Evolutionary conservation across 2,329 filamentous ascomycete species (phyloP).

Genomic region (Talaromyces piceae): DNA sequence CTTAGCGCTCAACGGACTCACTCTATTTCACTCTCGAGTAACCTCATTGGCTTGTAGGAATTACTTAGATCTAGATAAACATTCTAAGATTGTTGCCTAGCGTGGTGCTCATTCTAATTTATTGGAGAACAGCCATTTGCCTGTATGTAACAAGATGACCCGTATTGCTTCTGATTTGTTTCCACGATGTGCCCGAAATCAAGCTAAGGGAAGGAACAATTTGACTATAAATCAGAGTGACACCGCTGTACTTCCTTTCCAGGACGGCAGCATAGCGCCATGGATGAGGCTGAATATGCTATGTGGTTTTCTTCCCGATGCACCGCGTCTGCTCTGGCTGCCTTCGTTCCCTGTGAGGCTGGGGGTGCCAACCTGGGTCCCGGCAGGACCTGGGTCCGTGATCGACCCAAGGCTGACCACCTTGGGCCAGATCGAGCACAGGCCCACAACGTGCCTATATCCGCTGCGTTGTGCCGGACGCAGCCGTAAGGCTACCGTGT

Average conservation of each 20-base stretch:
- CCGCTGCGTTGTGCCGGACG: background rate
- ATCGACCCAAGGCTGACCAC: background rate
- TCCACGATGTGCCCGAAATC: no score
- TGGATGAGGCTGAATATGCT: background rate
- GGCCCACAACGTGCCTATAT: background rate
- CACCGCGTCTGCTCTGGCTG: background rate
- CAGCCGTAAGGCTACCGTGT: background rate
- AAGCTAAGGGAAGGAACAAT: background rate
- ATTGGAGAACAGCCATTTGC: slow-evolving; percentile 62
- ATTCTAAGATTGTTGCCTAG: background rate
- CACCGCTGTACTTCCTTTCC: background rate
- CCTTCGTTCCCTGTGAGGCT: background rate
- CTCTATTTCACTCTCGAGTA: background rate
- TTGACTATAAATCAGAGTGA: background rate
- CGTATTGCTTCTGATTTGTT: no score
- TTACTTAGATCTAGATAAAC: background rate
- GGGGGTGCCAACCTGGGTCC: background rate
- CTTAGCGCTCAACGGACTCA: background rate
- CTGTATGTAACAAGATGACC: no score
- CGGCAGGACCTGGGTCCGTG: background rate
- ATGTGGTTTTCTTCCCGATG: background rate
- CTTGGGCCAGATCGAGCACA: background rate
- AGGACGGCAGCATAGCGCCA: background rate
- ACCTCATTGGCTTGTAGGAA: background rate
- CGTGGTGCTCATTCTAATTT: background rate